phyloP scores from a whole-genome alignment of 768 basidiomycete species.

The Tylopilus cervinicoccineus region DNA sequence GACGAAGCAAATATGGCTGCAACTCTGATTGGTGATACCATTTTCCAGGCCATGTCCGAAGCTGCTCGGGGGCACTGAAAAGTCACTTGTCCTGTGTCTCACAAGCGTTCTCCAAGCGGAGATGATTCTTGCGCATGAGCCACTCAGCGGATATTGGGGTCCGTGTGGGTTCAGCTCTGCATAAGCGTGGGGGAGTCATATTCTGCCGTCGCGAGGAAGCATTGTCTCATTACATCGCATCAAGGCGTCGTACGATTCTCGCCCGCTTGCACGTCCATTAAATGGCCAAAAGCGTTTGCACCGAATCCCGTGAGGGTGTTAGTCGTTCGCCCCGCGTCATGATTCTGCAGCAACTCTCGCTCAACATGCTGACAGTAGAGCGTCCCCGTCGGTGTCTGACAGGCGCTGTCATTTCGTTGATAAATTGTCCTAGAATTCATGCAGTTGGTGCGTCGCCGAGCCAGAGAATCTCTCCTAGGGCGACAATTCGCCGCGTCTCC shows the following conservation, averaged over 20 bases:
- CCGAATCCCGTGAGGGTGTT: not conserved
- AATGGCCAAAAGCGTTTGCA: too few relatives aligned
- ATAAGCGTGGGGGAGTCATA: not conserved
- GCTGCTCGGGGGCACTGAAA: slow-evolving; percentile 1
- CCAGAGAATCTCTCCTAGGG: not conserved
- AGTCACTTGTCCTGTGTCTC: not conserved
- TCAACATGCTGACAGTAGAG: not conserved
- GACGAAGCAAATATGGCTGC: not conserved
- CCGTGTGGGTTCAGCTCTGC: not conserved
- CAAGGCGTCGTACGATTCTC: not conserved
- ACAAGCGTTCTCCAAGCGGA: slow-evolving; percentile 1
- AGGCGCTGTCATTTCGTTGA: not conserved
- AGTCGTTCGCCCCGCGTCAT: not conserved
- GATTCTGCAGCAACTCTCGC: not conserved
- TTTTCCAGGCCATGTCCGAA: not conserved
- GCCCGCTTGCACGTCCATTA: not conserved
- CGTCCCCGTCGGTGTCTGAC: not conserved
- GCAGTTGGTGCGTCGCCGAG: not conserved
- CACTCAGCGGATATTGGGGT: slow-evolving; percentile 2
- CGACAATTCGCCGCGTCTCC: slow-evolving; percentile 1
- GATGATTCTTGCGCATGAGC: slow-evolving; percentile 3
- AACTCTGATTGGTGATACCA: not conserved
- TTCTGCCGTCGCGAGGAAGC: not conserved
- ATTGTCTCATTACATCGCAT: not conserved
- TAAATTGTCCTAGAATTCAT: too few relatives aligned